Conservation (phyloP, 148 eudicot species). For the Vaccinium corymbosum region DNA sequence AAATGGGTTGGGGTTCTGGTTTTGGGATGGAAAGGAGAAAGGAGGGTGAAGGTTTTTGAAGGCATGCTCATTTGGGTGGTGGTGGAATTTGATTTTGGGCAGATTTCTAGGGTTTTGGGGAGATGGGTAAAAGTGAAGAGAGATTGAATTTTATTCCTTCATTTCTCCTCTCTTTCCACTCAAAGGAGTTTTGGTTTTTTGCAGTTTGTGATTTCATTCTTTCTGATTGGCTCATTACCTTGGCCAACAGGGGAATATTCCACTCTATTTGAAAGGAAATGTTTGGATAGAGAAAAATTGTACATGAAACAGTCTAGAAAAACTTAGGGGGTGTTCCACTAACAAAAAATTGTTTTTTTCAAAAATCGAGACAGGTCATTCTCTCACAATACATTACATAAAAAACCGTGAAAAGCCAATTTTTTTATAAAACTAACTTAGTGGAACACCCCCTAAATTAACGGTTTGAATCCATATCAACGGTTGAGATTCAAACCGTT, state of each 20-base stretch:
- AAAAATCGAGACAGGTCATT: too few relatives aligned
- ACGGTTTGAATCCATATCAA: too few relatives aligned
- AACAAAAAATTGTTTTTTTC: too few relatives aligned
- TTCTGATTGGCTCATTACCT: not conserved
- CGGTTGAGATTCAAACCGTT: too few relatives aligned
- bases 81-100: not conserved
- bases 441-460: too few relatives aligned
- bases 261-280: not conserved
- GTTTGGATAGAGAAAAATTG: too few relatives aligned
- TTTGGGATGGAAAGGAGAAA: not conserved
- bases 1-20: slow-evolving; percentile 18
- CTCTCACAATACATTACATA: too few relatives aligned
- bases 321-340: too few relatives aligned
- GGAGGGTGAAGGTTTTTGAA: not conserved
- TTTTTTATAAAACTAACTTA: too few relatives aligned
- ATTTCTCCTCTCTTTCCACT: not conserved
- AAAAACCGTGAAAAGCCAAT: too few relatives aligned
- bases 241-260: slow-evolving; percentile 15
- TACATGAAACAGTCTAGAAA: too few relatives aligned
- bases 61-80: not conserved
- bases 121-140: slow-evolving; percentile 14
- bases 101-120: slow-evolving; percentile 10
- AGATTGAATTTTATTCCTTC: slow-evolving; percentile 14
- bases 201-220: slow-evolving; percentile 6
- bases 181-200: slow-evolving; percentile 18